Evolutionary conservation across 2,329 filamentous ascomycete genomes (phyloP).

Genomic region (Cladosporium sp.): DNA sequence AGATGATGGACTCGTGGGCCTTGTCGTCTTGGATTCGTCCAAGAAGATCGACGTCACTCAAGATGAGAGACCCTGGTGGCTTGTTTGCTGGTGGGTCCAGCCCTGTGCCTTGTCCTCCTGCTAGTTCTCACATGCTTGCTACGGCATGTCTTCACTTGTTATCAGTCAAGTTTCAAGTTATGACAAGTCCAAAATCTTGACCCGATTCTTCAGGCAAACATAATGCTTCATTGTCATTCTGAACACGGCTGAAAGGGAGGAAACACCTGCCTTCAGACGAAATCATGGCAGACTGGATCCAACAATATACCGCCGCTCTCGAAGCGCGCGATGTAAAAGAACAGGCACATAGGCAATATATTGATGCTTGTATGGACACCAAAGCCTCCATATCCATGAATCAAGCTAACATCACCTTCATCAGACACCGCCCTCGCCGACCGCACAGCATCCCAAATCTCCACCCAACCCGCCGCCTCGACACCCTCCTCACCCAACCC

Average conservation of each 20-base stretch:
- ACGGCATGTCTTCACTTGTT: too few relatives aligned
- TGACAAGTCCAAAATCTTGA: too few relatives aligned
- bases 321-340: conserved; percentile 68
- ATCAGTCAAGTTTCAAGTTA: too few relatives aligned
- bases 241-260: conserved; percentile 5
- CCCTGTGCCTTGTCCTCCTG: too few relatives aligned
- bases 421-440: conserved; percentile 46
- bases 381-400: not conserved
- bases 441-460: conserved; percentile 28
- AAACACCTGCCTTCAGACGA: not conserved
- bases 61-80: not conserved
- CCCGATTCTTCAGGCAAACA: too few relatives aligned
- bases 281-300: conserved; percentile 67
- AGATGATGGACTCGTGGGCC: conserved; percentile 1
- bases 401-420: not conserved
- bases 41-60: conserved; percentile 2
- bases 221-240: not conserved
- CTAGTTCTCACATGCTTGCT: too few relatives aligned
- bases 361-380: conserved; percentile 68
- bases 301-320: conserved; percentile 75
- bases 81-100: not conserved
- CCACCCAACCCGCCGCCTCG: conserved; percentile 13
- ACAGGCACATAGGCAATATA: conserved; percentile 61
- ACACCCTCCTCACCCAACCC: conserved; percentile 23
- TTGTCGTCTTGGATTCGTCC: not conserved